Base-by-base conservation (phyloP, 2,329 filamentous ascomycete species). In the Trichoderma gracile region DNA sequence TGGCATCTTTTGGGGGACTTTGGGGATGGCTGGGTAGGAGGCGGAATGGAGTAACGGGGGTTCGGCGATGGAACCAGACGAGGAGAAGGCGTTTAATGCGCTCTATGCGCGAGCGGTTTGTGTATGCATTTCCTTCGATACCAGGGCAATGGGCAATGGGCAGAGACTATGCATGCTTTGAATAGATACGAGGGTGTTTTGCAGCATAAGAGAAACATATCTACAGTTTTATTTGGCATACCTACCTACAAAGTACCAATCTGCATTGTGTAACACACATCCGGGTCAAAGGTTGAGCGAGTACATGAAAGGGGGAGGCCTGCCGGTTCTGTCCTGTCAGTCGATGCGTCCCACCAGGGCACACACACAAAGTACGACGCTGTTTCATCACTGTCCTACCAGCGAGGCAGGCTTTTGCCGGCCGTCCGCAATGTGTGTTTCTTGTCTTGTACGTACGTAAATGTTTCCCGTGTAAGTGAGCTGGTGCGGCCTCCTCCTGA, bases 11-110 rank as follows among this genome's bases (percentile, higher is more conserved):
- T 60, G 43, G 47, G 40, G 25, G 40, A 40, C 9, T 38, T 38
- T 17, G 40, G 19, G 23, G 33, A 52, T 17, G 58, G 40, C 25
- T 54, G 58, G 58, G 55, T 38, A 47, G 42, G 55, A 47, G 42
- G 30, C 54, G n/a, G 7, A 23, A 57, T 5, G 12, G 57, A 38
- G 33, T 38, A 14, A 23, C 33, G 14, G 14, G 42, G 42, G 17
- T 17, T 19, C 15, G 55, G 55, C 55, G 55, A 47, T 5, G 55
- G 30, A 58, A 58, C 33, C 33, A 38, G 33, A 38, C 27, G 14
- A 30, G 54, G 54, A 9, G 58, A 54, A 6, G 40, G 49, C 27
- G 49, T 62, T 52, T 52, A 46, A 43, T 62, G 47, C 40, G 58
- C 14, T 42, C 17, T 33, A 19, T 53, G 15, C 42, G 42, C 23